Percentiles rank a stretch among this genome's conserved stretches.
Conservation (phyloP, 129 eudicot genomes). For the Chrysanthemum makinoi region DNA sequence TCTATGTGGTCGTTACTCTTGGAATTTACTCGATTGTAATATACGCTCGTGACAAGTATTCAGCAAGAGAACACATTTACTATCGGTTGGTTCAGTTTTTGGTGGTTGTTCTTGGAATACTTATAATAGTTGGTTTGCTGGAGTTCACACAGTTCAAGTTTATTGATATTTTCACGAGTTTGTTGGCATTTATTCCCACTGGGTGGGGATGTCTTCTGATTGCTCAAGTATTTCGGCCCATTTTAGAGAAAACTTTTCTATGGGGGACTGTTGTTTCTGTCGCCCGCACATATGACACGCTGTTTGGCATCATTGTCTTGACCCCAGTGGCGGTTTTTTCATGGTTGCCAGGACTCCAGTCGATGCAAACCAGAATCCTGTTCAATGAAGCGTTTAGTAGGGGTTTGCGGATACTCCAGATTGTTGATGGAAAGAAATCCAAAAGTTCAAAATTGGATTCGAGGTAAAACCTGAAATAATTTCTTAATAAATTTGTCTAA, state of each 20-base stretch:
- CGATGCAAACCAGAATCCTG: slow-evolving; percentile 96
- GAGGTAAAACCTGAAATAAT: slow-evolving; percentile 31
- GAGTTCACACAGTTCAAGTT: slow-evolving; percentile 64
- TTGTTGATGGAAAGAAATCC: slow-evolving; percentile 69
- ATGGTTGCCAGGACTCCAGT: slow-evolving; percentile 94
- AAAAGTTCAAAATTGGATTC: slow-evolving; percentile 33
- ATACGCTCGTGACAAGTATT: slow-evolving; percentile 71
- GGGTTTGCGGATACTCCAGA: slow-evolving; percentile 79
- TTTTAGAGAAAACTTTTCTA: slow-evolving; percentile 53
- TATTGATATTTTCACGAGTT: slow-evolving; percentile 71
- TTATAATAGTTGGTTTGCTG: slow-evolving; percentile 54
- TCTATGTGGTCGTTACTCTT: slow-evolving; percentile 61
- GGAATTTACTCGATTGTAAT: slow-evolving; percentile 46
- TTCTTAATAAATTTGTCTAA: background rate
- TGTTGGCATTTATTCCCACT: slow-evolving; percentile 84
- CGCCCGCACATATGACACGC: slow-evolving; percentile 75
- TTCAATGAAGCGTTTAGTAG: slow-evolving; percentile 92
- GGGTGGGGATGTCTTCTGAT: slow-evolving; percentile 92
- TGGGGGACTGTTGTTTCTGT: slow-evolving; percentile 75
- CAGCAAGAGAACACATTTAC: slow-evolving; percentile 77
- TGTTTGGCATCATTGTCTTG: slow-evolving; percentile 86
- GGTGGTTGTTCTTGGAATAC: slow-evolving; percentile 46
- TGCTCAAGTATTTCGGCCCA: slow-evolving; percentile 74
- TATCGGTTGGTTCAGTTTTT: slow-evolving; percentile 91
- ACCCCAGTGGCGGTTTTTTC: slow-evolving; percentile 74